Percentiles rank a stretch among this genome's conserved stretches.
These are phyloP conservation scores for Penicillium macrosclerotiorum DNA, from an alignment of 495 filamentous ascomycete species.

Conservation along the genomic window DNA sequence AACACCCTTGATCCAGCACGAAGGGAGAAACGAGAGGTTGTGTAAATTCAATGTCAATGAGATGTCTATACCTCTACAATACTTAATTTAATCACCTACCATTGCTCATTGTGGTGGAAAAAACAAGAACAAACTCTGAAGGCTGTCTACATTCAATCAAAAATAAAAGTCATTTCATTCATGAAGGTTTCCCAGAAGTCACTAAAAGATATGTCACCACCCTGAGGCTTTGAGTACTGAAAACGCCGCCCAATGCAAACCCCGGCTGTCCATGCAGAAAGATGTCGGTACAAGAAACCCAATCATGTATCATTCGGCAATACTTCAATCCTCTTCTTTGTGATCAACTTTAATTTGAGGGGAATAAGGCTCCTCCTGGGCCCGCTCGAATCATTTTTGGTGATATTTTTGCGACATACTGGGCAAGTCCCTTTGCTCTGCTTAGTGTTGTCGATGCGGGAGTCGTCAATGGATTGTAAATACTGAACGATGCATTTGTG, in stretches of 20 bases:
- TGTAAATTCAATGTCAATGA: too few relatives aligned
- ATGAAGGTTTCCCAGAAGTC: background rate
- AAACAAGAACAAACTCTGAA: too few relatives aligned
- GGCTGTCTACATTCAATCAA: too few relatives aligned
- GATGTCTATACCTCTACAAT: too few relatives aligned
- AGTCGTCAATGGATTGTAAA: conserved; percentile 5
- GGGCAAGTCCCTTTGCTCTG: conserved; percentile 13
- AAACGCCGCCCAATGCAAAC: conserved; percentile 5
- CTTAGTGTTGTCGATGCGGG: conserved; percentile 4
- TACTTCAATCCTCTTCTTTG: conserved; percentile 2
- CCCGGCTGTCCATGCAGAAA: background rate
- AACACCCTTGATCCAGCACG: conserved; percentile 59
- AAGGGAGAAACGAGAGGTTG: conserved; percentile 19
- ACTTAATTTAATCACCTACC: background rate
- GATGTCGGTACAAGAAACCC: background rate
- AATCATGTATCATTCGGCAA: background rate
- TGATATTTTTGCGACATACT: conserved; percentile 17
- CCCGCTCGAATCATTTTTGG: conserved; percentile 11
- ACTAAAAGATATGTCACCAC: too few relatives aligned
- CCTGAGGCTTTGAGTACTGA: background rate
- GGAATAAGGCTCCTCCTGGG: conserved; percentile 16
- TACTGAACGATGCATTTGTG: conserved; percentile 18
- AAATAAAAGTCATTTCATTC: background rate
- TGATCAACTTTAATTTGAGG: conserved; percentile 14
- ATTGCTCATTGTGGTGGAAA: too few relatives aligned